Evolutionary conservation across 305 asterid species (phyloP), one percentile per base, ranked within the genome.

Genomic region (Fraxinus greggii): DNA sequence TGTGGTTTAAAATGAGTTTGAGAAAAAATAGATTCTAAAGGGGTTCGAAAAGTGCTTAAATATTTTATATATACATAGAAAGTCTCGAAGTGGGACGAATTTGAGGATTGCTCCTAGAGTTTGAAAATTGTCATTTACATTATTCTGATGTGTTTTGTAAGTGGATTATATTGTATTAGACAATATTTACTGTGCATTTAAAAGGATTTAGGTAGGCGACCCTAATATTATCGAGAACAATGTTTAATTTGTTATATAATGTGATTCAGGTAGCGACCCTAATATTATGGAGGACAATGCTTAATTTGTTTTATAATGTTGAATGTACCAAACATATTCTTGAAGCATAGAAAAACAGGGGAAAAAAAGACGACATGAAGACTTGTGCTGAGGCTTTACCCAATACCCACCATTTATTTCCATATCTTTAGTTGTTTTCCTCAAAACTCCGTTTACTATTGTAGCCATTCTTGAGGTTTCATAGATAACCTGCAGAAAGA

Each of bases 381-480:
- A 81, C 17, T 36, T 72, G 51, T 80, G 78, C 85, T 10, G 9
- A 19, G 40, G 23, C 35, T 70, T 70, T 31, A 70, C 42, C 24
- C 75, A 81, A 26, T 15, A 51, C 89, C 80, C 83, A 93, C 97
- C 97, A 85, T 92, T 93, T 81, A 93, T 88, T 84, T 92, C 97
- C 92, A 93, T 92, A 76, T 93, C 97, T 36, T 72, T 80, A 4
- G 98, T 92, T 61, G 98, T 95, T 89, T 95, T 95, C 90, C 98
- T 92, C 88, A 95, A 80, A 19, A 95, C 98, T 1, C 98, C 98
- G 73, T 95, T 95, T 26, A 95, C 98, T 79, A 93, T 90, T 26
- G 97, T 91, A 61, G 99, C 97, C 76, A 94, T 85, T 83, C 99
- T 91, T 61, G 95, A 93, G 72, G 97, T 95, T 94, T 95, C 99